These are phyloP conservation scores for Pyrenochaeta sp. DNA, from an alignment of 2,329 filamentous ascomycete genomes.

Conservation along the genomic window DNA sequence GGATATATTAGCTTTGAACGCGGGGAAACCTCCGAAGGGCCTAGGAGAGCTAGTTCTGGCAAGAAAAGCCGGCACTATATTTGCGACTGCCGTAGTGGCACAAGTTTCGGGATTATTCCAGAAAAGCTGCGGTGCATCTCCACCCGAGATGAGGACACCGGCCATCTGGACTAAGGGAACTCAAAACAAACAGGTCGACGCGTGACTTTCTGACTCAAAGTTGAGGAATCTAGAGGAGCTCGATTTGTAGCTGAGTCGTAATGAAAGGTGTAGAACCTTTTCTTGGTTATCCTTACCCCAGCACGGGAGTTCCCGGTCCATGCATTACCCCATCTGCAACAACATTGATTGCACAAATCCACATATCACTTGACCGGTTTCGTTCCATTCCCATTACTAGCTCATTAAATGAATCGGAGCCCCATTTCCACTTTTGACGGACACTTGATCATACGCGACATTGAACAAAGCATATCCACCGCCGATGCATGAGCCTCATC, in stretches of 20 bases:
- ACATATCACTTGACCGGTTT: no score
- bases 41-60: no score
- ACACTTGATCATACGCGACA: not conserved
- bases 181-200: not conserved
- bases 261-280: not conserved
- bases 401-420: not conserved
- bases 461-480: no score
- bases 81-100: not conserved
- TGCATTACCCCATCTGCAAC: no score
- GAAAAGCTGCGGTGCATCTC: not conserved
- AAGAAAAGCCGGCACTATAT: not conserved
- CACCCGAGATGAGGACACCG: not conserved
- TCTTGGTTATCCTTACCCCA: not conserved
- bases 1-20: conserved; percentile 1
- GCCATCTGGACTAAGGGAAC: not conserved
- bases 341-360: no score
- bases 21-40: not conserved
- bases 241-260: not conserved
- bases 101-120: not conserved
- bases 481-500: not conserved
- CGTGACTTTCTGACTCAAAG: not conserved
- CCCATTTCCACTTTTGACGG: not conserved
- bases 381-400: no score
- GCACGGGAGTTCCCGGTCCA: not conserved
- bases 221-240: not conserved